Base-by-base conservation (phyloP, 257 asterid genomes). In the Scutellaria barbata region DNA sequence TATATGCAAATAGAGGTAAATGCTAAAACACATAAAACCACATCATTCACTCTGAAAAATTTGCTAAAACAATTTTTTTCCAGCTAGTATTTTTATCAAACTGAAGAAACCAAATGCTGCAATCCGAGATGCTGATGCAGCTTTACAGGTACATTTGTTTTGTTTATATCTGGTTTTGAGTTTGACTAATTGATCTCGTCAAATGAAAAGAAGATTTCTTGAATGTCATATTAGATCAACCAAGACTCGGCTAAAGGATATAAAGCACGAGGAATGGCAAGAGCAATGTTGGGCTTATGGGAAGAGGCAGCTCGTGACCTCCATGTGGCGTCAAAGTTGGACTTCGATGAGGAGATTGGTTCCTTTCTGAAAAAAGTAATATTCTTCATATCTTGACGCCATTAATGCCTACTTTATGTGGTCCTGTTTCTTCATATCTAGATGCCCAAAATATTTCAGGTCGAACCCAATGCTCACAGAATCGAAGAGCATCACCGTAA, bases 231-330 rank as follows among this genome's bases (percentile, higher is more conserved):
- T 47, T 73, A 92, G 97, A 85, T 90, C 78, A 87, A 90, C 68
- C 86, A 90, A 13, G 95, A 88, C 83, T 90, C 92, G 33, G 95
- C 97, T 14, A 90, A 84, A 76, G 96, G 96, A 18, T 93, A 86
- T 62, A 93, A 93, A 88, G 78, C 86, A 58, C 85, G 96, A 66
- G 98, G 97, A 40, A 80, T 85, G 82, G 93, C 93, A 42, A 83
- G 84, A 82, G 85, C 89, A 64, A 84, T 87, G 95, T 53, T 90
- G 82, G 97, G 96, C 70, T 83, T 84, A 50, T 92, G 97, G 97
- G 87, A 87, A 85, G 94, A 84, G 79, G 93, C 96, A 8, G 94
- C 89, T 63, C 73, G 78, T 20, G 95, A 90, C 82, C 88, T 93
- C 84, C 89, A 63, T 39, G 66, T 82, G 73, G 96, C 97, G 6